Evolutionary conservation across 208 protist genomes (phyloP).

Genomic region (Acanthamoeba sp.): DNA sequence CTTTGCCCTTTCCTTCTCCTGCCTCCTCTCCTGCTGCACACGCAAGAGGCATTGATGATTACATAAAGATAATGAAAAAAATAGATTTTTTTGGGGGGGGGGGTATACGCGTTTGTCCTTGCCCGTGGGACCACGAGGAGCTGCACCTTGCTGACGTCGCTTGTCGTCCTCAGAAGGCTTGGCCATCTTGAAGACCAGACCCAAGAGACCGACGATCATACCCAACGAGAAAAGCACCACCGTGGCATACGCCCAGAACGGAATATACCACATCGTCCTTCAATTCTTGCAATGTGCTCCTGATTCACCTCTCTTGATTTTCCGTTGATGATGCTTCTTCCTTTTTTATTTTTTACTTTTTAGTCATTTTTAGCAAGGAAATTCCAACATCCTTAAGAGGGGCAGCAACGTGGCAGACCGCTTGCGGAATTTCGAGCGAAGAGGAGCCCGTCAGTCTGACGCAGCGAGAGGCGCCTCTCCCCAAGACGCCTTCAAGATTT

Average conservation of each 20-base stretch:
- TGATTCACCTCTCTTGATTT: not conserved
- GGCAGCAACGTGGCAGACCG: too few species aligned
- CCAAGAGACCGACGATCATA: not conserved
- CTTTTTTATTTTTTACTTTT: too few species aligned
- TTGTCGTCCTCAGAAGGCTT: not conserved
- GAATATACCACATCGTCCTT: not conserved
- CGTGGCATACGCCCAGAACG: not conserved
- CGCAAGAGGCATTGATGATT: not conserved
- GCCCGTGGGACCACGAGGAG: not conserved
- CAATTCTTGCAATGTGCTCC: not conserved
- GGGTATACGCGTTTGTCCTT: not conserved
- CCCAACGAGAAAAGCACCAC: not conserved
- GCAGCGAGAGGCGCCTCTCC: too few species aligned
- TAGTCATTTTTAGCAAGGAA: too few species aligned
- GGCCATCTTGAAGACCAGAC: not conserved
- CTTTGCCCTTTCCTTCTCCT: not conserved
- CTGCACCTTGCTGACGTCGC: not conserved
- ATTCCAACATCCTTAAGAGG: too few species aligned
- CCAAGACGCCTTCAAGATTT: too few species aligned
- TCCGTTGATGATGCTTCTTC: not conserved
- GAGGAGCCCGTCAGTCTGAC: too few species aligned
- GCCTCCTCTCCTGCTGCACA: constrained; percentile 1
- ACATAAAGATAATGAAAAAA: too few species aligned
- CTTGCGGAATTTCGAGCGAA: too few species aligned
- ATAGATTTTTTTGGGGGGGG: not conserved